Evolutionary conservation across 2,329 filamentous ascomycete genomes (phyloP).

Genomic region (Colletotrichum trifolii): DNA sequence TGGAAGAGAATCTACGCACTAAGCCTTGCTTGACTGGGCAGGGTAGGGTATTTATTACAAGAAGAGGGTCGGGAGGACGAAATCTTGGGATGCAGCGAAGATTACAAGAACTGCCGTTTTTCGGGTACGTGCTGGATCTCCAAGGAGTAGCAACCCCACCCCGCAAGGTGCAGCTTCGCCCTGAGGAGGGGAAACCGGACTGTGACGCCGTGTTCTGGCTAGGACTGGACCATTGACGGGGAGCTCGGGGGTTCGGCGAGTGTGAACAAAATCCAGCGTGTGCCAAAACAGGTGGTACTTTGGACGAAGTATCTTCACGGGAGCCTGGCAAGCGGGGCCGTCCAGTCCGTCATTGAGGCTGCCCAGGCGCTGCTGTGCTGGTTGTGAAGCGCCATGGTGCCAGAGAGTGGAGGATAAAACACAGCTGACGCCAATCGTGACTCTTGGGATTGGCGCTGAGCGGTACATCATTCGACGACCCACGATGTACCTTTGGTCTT

Average conservation of each 20-base stretch:
- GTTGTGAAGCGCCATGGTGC: slow-evolving; percentile 11
- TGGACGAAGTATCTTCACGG: too few relatives aligned
- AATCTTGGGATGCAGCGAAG: slow-evolving; percentile 17
- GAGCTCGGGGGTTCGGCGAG: slow-evolving; percentile 35
- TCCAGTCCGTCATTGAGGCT: slow-evolving; percentile 19
- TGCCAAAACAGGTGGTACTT: too few relatives aligned
- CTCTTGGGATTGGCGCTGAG: slow-evolving; percentile 7
- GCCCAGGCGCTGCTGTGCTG: not conserved
- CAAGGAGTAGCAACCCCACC: slow-evolving; percentile 28
- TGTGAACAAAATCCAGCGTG: slow-evolving; percentile 7
- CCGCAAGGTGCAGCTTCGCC: slow-evolving; percentile 3
- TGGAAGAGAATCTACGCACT: slow-evolving; percentile 32
- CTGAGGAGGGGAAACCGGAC: slow-evolving; percentile 12
- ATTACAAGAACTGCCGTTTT: slow-evolving; percentile 30
- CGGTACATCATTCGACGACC: slow-evolving; percentile 28
- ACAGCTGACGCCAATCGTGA: slow-evolving; percentile 21
- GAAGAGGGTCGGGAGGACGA: not conserved
- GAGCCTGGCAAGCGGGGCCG: slow-evolving; percentile 25
- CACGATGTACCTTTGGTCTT: too few relatives aligned
- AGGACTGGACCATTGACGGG: not conserved
- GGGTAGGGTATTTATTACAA: slow-evolving; percentile 35
- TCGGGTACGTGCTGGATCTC: slow-evolving; percentile 22
- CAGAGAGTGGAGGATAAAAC: slow-evolving; percentile 18
- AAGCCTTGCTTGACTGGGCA: slow-evolving; percentile 26
- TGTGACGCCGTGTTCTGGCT: too few relatives aligned